Percentiles rank a stretch among this genome's conserved stretches.
Conservation (phyloP, 805 yeast species). For the Teunomyces stri region DNA sequence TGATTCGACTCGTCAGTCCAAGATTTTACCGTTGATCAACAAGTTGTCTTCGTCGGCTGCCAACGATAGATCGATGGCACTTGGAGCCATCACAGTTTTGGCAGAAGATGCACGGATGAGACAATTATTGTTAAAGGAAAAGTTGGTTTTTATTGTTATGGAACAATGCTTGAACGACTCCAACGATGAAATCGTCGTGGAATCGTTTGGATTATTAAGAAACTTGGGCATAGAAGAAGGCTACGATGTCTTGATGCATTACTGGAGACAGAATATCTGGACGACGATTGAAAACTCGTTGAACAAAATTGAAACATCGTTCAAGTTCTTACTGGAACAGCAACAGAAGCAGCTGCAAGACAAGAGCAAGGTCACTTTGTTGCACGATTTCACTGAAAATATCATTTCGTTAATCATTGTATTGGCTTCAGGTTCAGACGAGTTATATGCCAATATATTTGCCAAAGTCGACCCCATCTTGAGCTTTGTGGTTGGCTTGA, state of each 20-base stretch:
- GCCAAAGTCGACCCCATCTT: conserved; percentile 40
- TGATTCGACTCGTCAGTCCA: conserved; percentile 48
- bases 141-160: conserved; percentile 60
- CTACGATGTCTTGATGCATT: conserved; percentile 67
- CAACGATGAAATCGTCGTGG: conserved; percentile 73
- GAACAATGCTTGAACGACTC: conserved; percentile 64
- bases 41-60: conserved; percentile 61
- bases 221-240: conserved; percentile 86
- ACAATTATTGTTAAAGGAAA: conserved; percentile 64
- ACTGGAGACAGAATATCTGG: conserved; percentile 83
- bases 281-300: conserved; percentile 52
- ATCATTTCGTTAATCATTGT: conserved; percentile 66
- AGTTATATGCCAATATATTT: conserved; percentile 45
- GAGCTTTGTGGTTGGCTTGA: conserved; percentile 33
- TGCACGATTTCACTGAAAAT: conserved; percentile 72
- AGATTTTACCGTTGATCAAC: conserved; percentile 64
- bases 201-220: conserved; percentile 76
- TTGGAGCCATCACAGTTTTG: conserved; percentile 67
- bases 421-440: conserved; percentile 61
- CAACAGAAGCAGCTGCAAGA: conserved; percentile 19
- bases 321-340: conserved; percentile 37
- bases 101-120: conserved; percentile 69
- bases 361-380: conserved; percentile 45
- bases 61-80: conserved; percentile 75
- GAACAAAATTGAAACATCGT: conserved; percentile 48